Percentiles rank a stretch among this genome's conserved stretches.
These are phyloP conservation scores for Aspergillus sp. DNA, from an alignment of 2,329 filamentous ascomycete species.

Conservation along the genomic window DNA sequence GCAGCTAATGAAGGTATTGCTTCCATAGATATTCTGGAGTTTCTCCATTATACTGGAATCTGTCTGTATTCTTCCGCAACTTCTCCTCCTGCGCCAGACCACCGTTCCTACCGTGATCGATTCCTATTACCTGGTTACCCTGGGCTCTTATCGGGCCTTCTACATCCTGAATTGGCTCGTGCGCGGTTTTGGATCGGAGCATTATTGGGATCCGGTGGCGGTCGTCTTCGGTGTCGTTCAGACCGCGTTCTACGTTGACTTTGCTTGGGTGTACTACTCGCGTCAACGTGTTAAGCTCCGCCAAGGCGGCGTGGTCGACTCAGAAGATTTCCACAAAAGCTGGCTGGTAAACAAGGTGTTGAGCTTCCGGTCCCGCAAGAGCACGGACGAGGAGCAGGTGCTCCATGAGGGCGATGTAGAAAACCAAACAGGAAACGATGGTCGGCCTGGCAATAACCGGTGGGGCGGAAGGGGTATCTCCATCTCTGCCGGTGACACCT, in stretches of 20 bases:
- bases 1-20: conserved; percentile 1
- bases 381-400: conserved; percentile 31
- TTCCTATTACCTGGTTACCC: conserved; percentile 84
- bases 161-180: conserved; percentile 90
- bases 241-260: conserved; percentile 83
- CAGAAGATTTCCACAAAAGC: conserved; percentile 75
- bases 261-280: conserved; percentile 94
- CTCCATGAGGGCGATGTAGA: conserved; percentile 24
- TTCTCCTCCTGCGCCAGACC: conserved; percentile 87
- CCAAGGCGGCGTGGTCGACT: conserved; percentile 78
- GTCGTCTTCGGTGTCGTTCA: conserved; percentile 84
- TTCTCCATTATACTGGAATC: conserved; percentile 92
- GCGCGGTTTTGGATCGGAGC: conserved; percentile 53
- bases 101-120: conserved; percentile 92
- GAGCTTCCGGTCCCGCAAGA: conserved; percentile 39
- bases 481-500: conserved; percentile 50
- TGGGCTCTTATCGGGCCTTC: conserved; percentile 79
- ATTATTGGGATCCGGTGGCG: conserved; percentile 59
- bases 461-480: conserved; percentile 54
- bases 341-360: conserved; percentile 77
- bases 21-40: conserved; percentile 63
- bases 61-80: conserved; percentile 80
- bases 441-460: conserved; percentile 31
- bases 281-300: conserved; percentile 90
- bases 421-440: conserved; percentile 15